These are phyloP conservation scores for Colletotrichum australisinense DNA, from an alignment of 2,329 filamentous ascomycete genomes.

Conservation along the genomic window DNA sequence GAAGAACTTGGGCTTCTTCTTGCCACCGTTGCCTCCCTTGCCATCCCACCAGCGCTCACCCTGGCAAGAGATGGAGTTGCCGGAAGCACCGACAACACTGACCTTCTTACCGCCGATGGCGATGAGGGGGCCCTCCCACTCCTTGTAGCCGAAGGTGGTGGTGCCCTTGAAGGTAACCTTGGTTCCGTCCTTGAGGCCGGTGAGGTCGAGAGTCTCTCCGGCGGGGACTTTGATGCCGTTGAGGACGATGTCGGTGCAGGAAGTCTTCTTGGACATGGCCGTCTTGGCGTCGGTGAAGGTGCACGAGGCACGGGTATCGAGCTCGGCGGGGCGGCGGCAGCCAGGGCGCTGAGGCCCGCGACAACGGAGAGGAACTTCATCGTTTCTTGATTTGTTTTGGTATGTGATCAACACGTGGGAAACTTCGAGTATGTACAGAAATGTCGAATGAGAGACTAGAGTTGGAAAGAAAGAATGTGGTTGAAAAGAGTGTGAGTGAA, in stretches of 20 bases:
- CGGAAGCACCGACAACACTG: constrained; percentile 62
- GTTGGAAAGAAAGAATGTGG: constrained; percentile 17
- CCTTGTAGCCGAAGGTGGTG: constrained; percentile 74
- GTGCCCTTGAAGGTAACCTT: constrained; percentile 69
- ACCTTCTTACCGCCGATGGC: constrained; percentile 68
- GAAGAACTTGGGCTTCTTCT: constrained; percentile 73
- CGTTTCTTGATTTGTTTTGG: not conserved
- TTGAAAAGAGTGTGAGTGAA: constrained; percentile 25
- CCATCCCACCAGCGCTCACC: constrained; percentile 72
- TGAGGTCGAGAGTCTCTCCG: constrained; percentile 69
- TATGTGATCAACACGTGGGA: constrained; percentile 16
- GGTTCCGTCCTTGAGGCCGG: constrained; percentile 61
- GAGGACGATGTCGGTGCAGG: constrained; percentile 66
- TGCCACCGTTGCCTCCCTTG: constrained; percentile 68
- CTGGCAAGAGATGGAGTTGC: constrained; percentile 65
- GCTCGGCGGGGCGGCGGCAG: constrained; percentile 38
- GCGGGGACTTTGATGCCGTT: constrained; percentile 66
- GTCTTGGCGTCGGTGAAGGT: constrained; percentile 64
- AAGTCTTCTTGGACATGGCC: constrained; percentile 59
- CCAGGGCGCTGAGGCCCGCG: constrained; percentile 42
- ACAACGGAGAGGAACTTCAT: constrained; percentile 31
- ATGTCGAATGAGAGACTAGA: constrained; percentile 14
- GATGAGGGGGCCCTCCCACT: constrained; percentile 74
- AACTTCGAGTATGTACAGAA: constrained; percentile 19
- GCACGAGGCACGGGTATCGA: constrained; percentile 49